These are phyloP conservation scores for Cystoderma amianthinum DNA, from an alignment of 768 basidiomycete species.

Conservation along the genomic window DNA sequence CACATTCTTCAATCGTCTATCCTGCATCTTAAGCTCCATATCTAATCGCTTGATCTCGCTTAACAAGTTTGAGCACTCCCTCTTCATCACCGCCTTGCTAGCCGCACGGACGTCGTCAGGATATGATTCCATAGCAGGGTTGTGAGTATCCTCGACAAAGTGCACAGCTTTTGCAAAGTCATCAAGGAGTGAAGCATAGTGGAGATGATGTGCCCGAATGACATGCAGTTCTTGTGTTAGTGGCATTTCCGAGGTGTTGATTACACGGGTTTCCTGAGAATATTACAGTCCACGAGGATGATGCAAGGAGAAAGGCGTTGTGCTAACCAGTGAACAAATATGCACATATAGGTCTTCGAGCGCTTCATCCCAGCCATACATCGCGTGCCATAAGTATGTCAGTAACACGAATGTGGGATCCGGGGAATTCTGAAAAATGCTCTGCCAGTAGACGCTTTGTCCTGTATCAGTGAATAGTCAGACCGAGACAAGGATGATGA, in stretches of 20 bases:
- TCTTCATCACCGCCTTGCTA: constrained; percentile 25
- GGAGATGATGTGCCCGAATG: constrained; percentile 53
- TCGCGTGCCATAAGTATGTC: constrained; percentile 49
- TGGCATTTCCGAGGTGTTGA: constrained; percentile 29
- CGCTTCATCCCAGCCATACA: constrained; percentile 59
- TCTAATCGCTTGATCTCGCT: constrained; percentile 43
- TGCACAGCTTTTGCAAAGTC: constrained; percentile 46
- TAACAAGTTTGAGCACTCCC: constrained; percentile 44
- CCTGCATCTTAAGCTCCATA: constrained; percentile 32
- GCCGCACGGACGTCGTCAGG: constrained; percentile 16
- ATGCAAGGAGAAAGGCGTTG: constrained; percentile 21
- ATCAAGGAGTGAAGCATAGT: constrained; percentile 47
- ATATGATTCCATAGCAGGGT: constrained; percentile 42
- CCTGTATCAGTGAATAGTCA: neutral
- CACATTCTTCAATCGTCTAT: constrained; percentile 42
- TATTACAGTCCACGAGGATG: neutral
- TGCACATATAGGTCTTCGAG: constrained; percentile 46
- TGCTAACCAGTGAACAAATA: constrained; percentile 39
- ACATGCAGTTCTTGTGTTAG: constrained; percentile 48
- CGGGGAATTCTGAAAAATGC: constrained; percentile 27
- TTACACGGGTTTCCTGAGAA: constrained; percentile 37
- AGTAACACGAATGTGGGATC: constrained; percentile 54
- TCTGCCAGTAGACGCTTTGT: constrained; percentile 35
- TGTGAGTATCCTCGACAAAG: constrained; percentile 41
- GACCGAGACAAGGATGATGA: neutral